These are phyloP conservation scores for Populus tremula DNA, from an alignment of 345 rosid genomes.

Conservation along the genomic window DNA sequence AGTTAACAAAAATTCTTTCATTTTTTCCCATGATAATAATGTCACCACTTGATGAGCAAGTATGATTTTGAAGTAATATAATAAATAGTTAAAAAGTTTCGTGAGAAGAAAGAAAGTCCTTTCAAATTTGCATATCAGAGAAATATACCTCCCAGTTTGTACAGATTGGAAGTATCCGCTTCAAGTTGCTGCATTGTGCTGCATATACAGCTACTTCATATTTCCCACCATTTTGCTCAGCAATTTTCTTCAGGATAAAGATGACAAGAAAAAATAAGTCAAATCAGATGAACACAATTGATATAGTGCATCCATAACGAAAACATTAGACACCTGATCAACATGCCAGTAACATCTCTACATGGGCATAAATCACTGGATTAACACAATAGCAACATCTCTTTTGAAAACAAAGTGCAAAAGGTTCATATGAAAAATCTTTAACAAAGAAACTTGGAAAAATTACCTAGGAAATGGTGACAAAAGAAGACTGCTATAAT, in stretches of 20 bases:
- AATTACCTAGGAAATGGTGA: neutral
- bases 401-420: constrained; percentile 3
- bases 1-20: no score
- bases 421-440: constrained; percentile 3
- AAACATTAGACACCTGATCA: no score
- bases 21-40: no score
- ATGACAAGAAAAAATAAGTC: constrained; percentile 9
- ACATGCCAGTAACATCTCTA: neutral
- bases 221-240: constrained; percentile 80
- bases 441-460: constrained; percentile 1
- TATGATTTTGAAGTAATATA: no score
- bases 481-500: neutral
- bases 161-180: constrained; percentile 81
- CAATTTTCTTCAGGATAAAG: constrained; percentile 63
- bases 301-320: constrained; percentile 3
- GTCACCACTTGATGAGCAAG: no score
- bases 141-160: constrained; percentile 90
- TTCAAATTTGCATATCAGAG: neutral
- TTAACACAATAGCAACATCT: neutral
- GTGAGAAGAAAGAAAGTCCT: neutral
- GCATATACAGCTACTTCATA: constrained; percentile 89
- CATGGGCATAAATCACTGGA: neutral
- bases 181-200: constrained; percentile 80
- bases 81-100: no score
- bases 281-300: constrained; percentile 1